Evolutionary conservation across 352 stramenopile genomes (phyloP).

Genomic region (Phytopythium chamaehyphon): DNA sequence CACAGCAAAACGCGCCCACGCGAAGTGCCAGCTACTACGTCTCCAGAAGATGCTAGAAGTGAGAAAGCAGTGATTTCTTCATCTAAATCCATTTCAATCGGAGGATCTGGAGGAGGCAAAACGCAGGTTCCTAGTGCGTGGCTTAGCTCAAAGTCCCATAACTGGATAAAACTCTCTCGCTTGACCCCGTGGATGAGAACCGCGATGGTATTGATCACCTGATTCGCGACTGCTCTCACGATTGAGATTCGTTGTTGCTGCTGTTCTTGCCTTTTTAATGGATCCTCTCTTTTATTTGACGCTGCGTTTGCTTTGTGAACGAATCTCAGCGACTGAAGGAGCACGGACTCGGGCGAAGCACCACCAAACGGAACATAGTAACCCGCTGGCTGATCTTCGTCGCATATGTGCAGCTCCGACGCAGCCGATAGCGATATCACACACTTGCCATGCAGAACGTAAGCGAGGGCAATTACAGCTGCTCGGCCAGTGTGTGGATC

Average conservation of each 20-base stretch:
- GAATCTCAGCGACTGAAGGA: slow-evolving; percentile 54
- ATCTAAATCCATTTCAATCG: slow-evolving; percentile 1
- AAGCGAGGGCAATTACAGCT: slow-evolving; percentile 47
- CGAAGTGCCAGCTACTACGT: slow-evolving; percentile 49
- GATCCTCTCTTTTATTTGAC: not conserved
- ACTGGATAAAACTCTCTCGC: slow-evolving; percentile 59
- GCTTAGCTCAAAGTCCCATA: slow-evolving; percentile 73
- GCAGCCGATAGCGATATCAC: slow-evolving; percentile 60
- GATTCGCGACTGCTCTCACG: slow-evolving; percentile 45
- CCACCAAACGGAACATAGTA: slow-evolving; percentile 70
- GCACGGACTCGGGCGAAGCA: slow-evolving; percentile 44
- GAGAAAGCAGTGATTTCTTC: slow-evolving; percentile 55
- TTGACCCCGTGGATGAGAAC: slow-evolving; percentile 33
- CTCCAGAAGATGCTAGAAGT: slow-evolving; percentile 38
- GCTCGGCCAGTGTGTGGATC: slow-evolving; percentile 33
- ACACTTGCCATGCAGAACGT: slow-evolving; percentile 55
- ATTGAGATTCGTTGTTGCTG: slow-evolving; percentile 28
- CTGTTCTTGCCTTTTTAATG: not conserved
- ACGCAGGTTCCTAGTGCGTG: slow-evolving; percentile 61
- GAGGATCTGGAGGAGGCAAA: slow-evolving; percentile 3
- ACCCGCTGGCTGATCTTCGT: slow-evolving; percentile 65
- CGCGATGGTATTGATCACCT: slow-evolving; percentile 40
- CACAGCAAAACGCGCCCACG: slow-evolving; percentile 47
- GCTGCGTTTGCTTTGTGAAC: slow-evolving; percentile 14
- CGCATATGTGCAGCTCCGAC: slow-evolving; percentile 57